Evolutionary conservation across 331 rosid species (phyloP).

Genomic region (Acacia pycnantha): DNA sequence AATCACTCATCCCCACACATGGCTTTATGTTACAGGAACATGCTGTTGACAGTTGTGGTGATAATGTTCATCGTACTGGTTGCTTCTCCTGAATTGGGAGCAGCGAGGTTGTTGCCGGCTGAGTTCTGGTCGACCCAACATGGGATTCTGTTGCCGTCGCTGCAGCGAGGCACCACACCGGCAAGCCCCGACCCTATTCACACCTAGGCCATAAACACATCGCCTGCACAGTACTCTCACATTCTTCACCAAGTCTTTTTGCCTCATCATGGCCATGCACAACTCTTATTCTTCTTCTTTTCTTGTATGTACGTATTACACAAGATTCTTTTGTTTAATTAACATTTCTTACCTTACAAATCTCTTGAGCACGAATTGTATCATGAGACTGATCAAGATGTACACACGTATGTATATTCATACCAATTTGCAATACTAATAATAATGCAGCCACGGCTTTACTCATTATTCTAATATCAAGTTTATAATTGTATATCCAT

Average conservation of each 20-base stretch:
- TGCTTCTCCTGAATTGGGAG: slow-evolving; percentile 41
- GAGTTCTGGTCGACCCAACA: slow-evolving; percentile 29
- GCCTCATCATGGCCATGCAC: background rate
- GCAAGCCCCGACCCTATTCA: slow-evolving; percentile 37
- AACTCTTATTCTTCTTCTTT: background rate
- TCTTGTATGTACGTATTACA: background rate
- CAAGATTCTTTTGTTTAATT: slow-evolving; percentile 9
- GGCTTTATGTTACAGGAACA: slow-evolving; percentile 31
- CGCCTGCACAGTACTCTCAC: background rate
- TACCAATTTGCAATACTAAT: background rate
- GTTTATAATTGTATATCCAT: background rate
- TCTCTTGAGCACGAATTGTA: background rate
- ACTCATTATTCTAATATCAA: background rate
- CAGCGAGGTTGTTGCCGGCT: slow-evolving; percentile 40
- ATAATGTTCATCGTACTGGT: slow-evolving; percentile 33
- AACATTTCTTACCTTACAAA: background rate
- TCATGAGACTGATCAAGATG: background rate
- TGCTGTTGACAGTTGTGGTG: slow-evolving; percentile 27
- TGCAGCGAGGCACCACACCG: slow-evolving; percentile 43
- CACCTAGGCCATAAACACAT: background rate
- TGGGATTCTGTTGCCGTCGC: slow-evolving; percentile 36
- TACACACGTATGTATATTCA: background rate
- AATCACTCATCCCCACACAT: background rate
- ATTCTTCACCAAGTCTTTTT: background rate
- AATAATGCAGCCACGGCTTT: background rate